Evolutionary conservation across 306 rosid species (phyloP).

Genomic region (Quercus bicolor): DNA sequence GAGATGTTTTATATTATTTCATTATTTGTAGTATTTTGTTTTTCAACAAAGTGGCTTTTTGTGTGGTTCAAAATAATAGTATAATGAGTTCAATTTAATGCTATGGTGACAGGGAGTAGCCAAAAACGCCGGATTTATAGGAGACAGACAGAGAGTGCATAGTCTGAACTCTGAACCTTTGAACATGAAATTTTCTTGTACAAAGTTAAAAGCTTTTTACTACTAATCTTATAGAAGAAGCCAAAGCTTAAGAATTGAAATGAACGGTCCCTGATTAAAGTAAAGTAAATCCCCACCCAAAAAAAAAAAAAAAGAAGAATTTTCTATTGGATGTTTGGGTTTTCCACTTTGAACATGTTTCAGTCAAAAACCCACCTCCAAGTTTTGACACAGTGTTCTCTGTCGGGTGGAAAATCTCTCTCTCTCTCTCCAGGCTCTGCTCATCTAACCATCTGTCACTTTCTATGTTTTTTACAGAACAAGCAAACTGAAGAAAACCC

Average conservation of each 20-base stretch:
- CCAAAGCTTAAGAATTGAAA: constrained; percentile 21
- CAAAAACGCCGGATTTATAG: constrained; percentile 44
- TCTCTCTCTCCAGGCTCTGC: constrained; percentile 13
- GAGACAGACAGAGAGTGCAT: constrained; percentile 13
- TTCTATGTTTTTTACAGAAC: constrained; percentile 41
- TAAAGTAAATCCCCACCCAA: neutral
- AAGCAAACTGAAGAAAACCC: constrained; percentile 46
- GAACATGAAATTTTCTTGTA: constrained; percentile 7
- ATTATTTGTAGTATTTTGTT: no score
- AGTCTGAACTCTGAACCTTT: constrained; percentile 20
- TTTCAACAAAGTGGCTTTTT: no score
- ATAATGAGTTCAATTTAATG: neutral
- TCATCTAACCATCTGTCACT: constrained; percentile 49
- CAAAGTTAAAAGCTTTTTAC: no score
- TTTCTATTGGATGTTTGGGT: neutral
- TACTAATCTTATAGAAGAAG: constrained; percentile 46
- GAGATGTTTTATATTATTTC: neutral
- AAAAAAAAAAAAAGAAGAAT: neutral
- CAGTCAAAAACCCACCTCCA: constrained; percentile 46
- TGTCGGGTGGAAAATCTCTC: constrained; percentile 62
- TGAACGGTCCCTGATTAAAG: constrained; percentile 9
- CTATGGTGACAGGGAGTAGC: constrained; percentile 8
- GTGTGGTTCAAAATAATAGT: neutral
- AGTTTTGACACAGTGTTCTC: constrained; percentile 58
- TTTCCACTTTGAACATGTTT: constrained; percentile 34